Base-by-base conservation (phyloP, 768 basidiomycete genomes). In the Inosperma sp. region DNA sequence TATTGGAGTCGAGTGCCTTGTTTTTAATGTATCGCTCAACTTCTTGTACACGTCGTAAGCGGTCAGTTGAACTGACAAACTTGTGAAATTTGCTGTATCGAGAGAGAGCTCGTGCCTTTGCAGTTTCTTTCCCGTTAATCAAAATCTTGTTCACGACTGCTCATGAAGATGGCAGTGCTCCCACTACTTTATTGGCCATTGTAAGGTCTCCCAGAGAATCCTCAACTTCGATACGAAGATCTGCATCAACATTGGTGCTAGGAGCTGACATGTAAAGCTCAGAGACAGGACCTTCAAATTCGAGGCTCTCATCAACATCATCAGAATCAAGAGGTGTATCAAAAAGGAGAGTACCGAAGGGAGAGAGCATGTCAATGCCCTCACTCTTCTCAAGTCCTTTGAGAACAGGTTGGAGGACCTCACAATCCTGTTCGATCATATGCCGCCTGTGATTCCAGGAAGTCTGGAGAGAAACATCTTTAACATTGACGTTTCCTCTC, bases 361-460 rank as follows among this genome's bases (percentile, higher is more conserved):
- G 61, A 8, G 59, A 39, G 4, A 62, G 50, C 7, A 63, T 62
- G 25, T 57, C 40, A 12, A 47, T 26, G 3, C 35, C 48, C 0
- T 12, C 17, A 6, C 1, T 3, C 14, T 4, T 26, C 27, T 49
- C 36, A 12, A 49, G 36, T 29, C 1, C 13, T 8, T 25, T 25
- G 7, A 49, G 48, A 40, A 37, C 19, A 7, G 33, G 23, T 40
- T 30, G 14, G 7, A 39, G 12, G 12, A 40, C 4, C 0, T 23
- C 22, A 21, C 22, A 39, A 0, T 35, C 48, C 3, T 29, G 5
- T 21, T 49, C 36, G 13, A 14, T 9, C 12, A 36, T 19, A 10
- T 25, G 17, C 17, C 59, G 60, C 9, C 69, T 68, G 6, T 30
- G 22, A n/a, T 52, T 59, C 70, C 70, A 71, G 23, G 56, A 61